Conservation (phyloP, 2,329 filamentous ascomycete genomes). For the Cordyceps javanica region DNA sequence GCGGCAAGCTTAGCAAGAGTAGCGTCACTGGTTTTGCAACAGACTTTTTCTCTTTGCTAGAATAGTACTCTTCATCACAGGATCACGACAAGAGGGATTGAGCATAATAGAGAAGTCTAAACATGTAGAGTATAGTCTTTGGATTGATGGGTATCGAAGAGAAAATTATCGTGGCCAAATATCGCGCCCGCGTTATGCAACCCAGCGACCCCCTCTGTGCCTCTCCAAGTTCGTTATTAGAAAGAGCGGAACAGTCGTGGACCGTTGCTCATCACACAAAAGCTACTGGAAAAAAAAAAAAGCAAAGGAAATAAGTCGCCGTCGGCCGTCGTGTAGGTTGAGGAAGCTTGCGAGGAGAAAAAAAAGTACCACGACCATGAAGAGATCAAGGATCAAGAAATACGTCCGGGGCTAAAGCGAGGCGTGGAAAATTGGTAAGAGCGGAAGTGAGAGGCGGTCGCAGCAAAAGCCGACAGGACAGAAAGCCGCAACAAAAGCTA, state of each 20-base stretch:
- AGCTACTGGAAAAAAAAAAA: background rate
- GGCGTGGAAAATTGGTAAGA: background rate
- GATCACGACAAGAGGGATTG: background rate
- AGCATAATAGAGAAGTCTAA: background rate
- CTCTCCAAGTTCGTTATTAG: constrained; percentile 8
- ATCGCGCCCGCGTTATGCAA: constrained; percentile 11
- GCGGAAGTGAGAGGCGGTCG: background rate
- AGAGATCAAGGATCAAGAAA: background rate
- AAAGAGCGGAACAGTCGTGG: background rate
- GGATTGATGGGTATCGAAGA: constrained; percentile 20
- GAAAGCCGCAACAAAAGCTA: background rate
- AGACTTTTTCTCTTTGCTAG: too few species aligned
- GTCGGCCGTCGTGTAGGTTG: constrained; percentile 10
- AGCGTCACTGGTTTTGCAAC: background rate
- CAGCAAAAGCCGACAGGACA: background rate
- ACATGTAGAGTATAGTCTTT: constrained; percentile 2
- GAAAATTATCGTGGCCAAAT: constrained; percentile 13
- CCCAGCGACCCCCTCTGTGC: constrained; percentile 3
- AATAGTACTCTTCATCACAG: background rate
- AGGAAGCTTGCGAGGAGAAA: constrained; percentile 5
- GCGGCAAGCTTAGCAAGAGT: background rate
- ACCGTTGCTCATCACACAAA: background rate
- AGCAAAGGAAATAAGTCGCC: constrained; percentile 7
- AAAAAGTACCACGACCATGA: background rate
- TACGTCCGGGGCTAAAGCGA: background rate